Evolutionary conservation across 768 basidiomycete species (phyloP).

Genomic region (Filobasidium floriforme): DNA sequence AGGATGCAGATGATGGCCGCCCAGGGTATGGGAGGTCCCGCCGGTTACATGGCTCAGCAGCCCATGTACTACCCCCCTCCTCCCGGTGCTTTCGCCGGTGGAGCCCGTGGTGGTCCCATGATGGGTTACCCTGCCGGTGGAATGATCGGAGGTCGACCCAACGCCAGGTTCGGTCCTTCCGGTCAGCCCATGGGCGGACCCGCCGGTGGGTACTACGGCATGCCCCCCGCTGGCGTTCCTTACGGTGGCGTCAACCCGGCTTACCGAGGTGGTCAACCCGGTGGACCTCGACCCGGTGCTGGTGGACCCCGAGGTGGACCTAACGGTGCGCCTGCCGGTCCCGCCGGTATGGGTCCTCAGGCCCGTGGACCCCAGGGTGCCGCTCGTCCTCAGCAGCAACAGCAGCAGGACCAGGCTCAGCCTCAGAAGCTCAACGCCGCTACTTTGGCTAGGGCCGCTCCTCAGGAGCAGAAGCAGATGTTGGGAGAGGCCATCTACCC

Average conservation of each 20-base stretch:
- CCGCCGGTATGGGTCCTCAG: constrained; percentile 51
- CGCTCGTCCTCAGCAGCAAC: constrained; percentile 43
- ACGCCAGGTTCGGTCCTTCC: constrained; percentile 62
- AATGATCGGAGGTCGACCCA: constrained; percentile 34
- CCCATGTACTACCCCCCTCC: constrained; percentile 73
- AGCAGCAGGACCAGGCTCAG: constrained; percentile 34
- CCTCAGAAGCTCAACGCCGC: constrained; percentile 53
- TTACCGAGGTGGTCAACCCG: constrained; percentile 32
- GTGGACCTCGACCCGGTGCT: constrained; percentile 29
- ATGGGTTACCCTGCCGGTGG: constrained; percentile 66
- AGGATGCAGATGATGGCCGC: constrained; percentile 92
- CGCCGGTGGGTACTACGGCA: constrained; percentile 66
- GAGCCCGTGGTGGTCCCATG: constrained; percentile 56
- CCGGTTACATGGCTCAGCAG: constrained; percentile 69
- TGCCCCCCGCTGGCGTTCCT: constrained; percentile 31
- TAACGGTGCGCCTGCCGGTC: constrained; percentile 46
- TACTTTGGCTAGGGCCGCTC: constrained; percentile 55
- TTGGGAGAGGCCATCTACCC: constrained; percentile 93
- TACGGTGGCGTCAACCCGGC: constrained; percentile 34
- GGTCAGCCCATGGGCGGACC: constrained; percentile 53
- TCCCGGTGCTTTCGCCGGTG: constrained; percentile 57
- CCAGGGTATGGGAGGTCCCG: constrained; percentile 60
- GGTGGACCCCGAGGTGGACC: constrained; percentile 42
- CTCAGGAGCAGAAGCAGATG: constrained; percentile 96
- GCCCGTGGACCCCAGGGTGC: constrained; percentile 47